A percentile compares a stretch with the other conserved stretches of the same genome.
phyloP scores from a whole-genome alignment of 768 basidiomycete genomes.

The Suillus luteus region DNA sequence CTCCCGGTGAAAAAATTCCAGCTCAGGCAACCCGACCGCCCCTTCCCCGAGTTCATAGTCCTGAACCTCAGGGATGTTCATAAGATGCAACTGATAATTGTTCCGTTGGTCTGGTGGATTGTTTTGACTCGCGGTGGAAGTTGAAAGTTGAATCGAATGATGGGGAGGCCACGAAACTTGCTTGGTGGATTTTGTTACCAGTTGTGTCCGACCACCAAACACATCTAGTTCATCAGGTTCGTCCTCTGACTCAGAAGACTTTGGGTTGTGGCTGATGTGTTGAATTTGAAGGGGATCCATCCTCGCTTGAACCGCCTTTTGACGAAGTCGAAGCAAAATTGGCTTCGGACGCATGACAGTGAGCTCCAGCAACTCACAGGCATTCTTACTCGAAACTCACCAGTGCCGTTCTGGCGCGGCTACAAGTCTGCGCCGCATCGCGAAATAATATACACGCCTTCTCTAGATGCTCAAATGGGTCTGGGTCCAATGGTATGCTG shows the following conservation, averaged over 20 bases:
- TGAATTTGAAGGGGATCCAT: constrained; percentile 14
- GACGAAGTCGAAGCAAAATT: constrained; percentile 45
- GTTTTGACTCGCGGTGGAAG: constrained; percentile 1
- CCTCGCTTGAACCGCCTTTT: constrained; percentile 42
- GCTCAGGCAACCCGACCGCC: constrained; percentile 22
- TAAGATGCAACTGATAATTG: constrained; percentile 4
- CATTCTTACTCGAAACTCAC: constrained; percentile 31
- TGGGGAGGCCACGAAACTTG: not conserved
- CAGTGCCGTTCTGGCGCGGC: constrained; percentile 50
- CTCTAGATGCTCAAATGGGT: constrained; percentile 49
- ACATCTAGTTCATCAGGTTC: constrained; percentile 33
- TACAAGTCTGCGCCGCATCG: constrained; percentile 46
- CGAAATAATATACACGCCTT: constrained; percentile 47
- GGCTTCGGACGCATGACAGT: constrained; percentile 34
- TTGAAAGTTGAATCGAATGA: not conserved
- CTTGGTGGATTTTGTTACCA: constrained; percentile 22
- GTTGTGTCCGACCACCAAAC: constrained; percentile 36
- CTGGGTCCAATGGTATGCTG: constrained; percentile 45
- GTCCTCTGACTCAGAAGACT: constrained; percentile 6
- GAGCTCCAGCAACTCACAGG: not conserved
- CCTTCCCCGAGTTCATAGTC: not conserved
- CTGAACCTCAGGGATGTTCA: not conserved
- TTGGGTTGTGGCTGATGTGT: constrained; percentile 18
- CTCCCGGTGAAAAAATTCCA: constrained; percentile 42
- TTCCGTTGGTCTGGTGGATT: constrained; percentile 9